Evolutionary conservation across 2,329 filamentous ascomycete species (phyloP).

Genomic region (Aureobasidium sp.): DNA sequence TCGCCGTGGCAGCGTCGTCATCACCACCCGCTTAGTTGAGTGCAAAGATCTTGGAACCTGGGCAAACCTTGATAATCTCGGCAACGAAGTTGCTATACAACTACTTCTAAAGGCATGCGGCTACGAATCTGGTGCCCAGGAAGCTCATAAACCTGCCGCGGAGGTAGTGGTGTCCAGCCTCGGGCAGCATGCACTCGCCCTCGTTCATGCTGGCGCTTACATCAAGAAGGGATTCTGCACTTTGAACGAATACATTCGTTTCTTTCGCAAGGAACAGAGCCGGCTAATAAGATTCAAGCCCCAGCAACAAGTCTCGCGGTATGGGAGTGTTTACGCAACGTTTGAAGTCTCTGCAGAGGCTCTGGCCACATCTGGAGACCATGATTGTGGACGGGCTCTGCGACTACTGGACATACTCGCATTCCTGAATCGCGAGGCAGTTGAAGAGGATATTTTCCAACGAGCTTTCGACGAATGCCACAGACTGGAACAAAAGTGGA

Average conservation of each 20-base stretch:
- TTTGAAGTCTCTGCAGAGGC: slow-evolving; percentile 30
- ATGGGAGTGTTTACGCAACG: slow-evolving; percentile 31
- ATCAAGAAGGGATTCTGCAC: slow-evolving; percentile 23
- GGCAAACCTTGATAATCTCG: slow-evolving; percentile 19
- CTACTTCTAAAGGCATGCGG: neutral
- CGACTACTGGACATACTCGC: neutral
- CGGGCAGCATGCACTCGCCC: slow-evolving; percentile 22
- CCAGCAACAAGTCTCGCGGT: slow-evolving; percentile 27
- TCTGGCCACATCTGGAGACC: slow-evolving; percentile 19
- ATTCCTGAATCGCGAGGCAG: neutral
- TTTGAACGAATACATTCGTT: slow-evolving; percentile 22
- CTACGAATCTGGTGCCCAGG: neutral
- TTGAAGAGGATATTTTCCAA: neutral
- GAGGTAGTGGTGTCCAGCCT: slow-evolving; percentile 1
- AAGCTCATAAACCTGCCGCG: neutral
- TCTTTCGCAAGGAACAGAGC: slow-evolving; percentile 22
- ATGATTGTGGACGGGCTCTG: neutral
- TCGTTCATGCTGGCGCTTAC: slow-evolving; percentile 27
- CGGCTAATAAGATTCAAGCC: slow-evolving; percentile 25
- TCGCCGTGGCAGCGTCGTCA: slow-evolving; percentile 18
- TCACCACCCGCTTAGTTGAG: slow-evolving; percentile 21
- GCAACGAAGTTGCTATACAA: neutral
- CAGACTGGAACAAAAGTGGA: neutral
- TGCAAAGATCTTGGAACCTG: slow-evolving; percentile 18
- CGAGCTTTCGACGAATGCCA: neutral